Percentiles rank a stretch among this genome's conserved stretches.
Conservation (phyloP, 169 alveolate species). For the Ichthyophthirius multifiliis region DNA sequence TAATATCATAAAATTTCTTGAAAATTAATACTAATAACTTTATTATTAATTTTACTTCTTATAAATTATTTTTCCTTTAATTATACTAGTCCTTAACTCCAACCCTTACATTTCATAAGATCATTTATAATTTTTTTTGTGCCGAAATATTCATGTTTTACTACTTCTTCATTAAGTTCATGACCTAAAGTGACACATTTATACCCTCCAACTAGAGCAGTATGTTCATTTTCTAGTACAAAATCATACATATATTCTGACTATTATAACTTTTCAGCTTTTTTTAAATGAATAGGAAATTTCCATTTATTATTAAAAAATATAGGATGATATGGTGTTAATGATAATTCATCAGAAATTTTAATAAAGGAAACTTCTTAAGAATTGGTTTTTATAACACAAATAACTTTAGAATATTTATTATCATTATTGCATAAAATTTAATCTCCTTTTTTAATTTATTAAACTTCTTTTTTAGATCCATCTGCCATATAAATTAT, state of each 20-base stretch:
- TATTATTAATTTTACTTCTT: no score
- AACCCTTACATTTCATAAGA: not conserved
- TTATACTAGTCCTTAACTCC: no score
- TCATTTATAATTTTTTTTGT: not conserved
- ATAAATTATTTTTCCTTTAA: no score
- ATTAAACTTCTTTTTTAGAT: not conserved
- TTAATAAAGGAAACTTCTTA: not conserved
- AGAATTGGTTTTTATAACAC: not conserved
- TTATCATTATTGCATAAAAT: not conserved
- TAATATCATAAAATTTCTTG: no score
- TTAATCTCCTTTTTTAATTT: conserved; percentile 2
- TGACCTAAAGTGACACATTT: conserved; percentile 17
- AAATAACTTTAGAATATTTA: not conserved
- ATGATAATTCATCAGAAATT: not conserved
- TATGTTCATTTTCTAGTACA: not conserved
- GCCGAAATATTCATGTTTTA: not conserved
- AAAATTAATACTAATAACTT: no score
- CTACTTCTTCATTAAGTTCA: not conserved
- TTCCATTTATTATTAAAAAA: not conserved
- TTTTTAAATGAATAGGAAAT: not conserved
- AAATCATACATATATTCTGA: not conserved
- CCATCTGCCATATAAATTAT: conserved; percentile 3
- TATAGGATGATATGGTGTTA: conserved; percentile 4
- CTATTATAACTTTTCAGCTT: not conserved
- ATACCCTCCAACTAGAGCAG: not conserved